phyloP scores from a whole-genome alignment of 805 yeast genomes.

The Yarrowia alimentaria region DNA sequence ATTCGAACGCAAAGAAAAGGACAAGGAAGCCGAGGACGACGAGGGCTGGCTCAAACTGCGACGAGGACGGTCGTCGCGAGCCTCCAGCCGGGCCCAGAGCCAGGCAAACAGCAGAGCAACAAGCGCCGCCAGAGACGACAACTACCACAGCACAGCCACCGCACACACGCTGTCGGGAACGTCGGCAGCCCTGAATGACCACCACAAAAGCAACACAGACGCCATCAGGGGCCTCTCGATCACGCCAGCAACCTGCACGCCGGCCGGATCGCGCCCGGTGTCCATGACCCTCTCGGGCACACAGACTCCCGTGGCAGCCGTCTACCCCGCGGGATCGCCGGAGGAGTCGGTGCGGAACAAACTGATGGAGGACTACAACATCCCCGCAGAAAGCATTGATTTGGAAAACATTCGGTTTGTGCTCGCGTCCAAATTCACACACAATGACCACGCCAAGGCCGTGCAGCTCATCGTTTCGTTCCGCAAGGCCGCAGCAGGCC shows the following conservation, averaged over 20 bases:
- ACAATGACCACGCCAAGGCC: constrained; percentile 38
- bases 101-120: too few species aligned
- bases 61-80: neutral
- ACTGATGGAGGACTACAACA: constrained; percentile 2
- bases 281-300: neutral
- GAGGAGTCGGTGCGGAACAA: constrained; percentile 4
- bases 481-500: constrained; percentile 34
- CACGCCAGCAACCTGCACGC: too few species aligned
- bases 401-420: constrained; percentile 33
- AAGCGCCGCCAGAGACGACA: too few species aligned
- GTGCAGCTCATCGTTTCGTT: constrained; percentile 36
- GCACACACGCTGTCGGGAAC: too few species aligned
- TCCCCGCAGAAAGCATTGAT: constrained; percentile 16
- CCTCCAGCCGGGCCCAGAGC: neutral
- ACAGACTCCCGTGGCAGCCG: too few species aligned
- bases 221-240: too few species aligned
- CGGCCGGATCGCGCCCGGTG: neutral
- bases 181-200: too few species aligned
- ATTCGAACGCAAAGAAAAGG: constrained; percentile 19
- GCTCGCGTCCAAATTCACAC: constrained; percentile 36
- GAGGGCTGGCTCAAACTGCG: constrained; percentile 7
- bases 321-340: too few species aligned
- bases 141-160: too few species aligned
- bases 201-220: too few species aligned
- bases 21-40: neutral